Evolutionary conservation across 176 grass and related monocot species (phyloP), one percentile per base, ranked within the genome.

Genomic region (Avena eriantha): DNA sequence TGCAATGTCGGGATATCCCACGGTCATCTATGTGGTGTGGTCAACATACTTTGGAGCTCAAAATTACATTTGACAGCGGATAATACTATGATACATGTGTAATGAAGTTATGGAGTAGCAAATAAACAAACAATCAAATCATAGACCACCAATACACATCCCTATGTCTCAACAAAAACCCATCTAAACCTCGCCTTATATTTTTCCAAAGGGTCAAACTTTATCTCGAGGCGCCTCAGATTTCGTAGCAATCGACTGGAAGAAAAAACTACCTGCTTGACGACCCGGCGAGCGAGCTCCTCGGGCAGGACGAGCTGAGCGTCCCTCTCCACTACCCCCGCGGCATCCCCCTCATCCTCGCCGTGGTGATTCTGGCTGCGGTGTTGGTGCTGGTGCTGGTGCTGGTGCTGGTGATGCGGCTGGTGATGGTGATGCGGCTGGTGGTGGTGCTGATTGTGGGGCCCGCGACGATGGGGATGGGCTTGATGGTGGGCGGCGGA

Each of bases 221-320:
- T 87, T 34, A 56, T 22, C 19, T 10, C 22, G 14, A 5, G 21
- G 35, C 29, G 7, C n/a, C 22, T 82, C 36, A 80, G 88, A 87
- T 83, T 82, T 73, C 22, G 21, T 13, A 76, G 47, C 21, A 89
- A 93, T 39, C 73, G 78, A 77, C 9, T 21, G 59, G 39, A 41
- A 41, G 39, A 18, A 41, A 0, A 69, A 41, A 41, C 29, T 88
- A 93, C 95, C 93, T 97, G 95, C 82, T 97, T 97, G 74, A 92
- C 90, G 90, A 97, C 65, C 86, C 89, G 86, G 47, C 90, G 90
- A 39, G 88, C 79, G n/a, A 95, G 82, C 1, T 94, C 91, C 35
- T 95, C 95, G 8, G 87, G 78, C 1, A 97, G 68, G 31, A 56
- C 46, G 59, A 41, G 84, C 63, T 77, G 88, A 49, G 34, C 84